Evolutionary conservation across 768 basidiomycete species (phyloP), one percentile per base, ranked within the genome.

Genomic region (Dendrothele bispora): DNA sequence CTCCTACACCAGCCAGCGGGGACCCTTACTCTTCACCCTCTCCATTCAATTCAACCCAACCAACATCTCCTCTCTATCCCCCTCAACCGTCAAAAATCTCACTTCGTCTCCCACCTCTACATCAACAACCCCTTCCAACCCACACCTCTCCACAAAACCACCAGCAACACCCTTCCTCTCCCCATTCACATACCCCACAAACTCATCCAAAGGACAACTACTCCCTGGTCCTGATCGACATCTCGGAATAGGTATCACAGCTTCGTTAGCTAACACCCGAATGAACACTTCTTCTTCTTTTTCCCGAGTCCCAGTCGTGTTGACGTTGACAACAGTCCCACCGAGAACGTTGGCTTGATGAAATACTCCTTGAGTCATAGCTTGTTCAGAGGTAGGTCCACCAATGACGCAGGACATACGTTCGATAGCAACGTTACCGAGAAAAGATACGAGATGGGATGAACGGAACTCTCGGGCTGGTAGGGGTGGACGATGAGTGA

Each of bases 371-470:
- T 37, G 2, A 41, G 52, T 5, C 53, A 29, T 21, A 41, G 43
- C 25, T 43, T 51, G 28, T 48, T 29, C 3, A 45, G 48, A 14
- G 34, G 39, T 15, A 17, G 57, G 35, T 52, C 54, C 2, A 47
- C 58, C 26, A 22, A 40, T 15, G 14, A 52, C 52, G 55, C 74
- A 76, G 2, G 63, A 57, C 8, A 76, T 55, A 3, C 70, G 63
- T 53, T 76, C 74, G 12, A 75, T 56, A 0, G 73, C 70, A 43
- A 74, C 55, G 43, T 72, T 63, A 1, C 72, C 73, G 5, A 66
- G 59, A 59, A 76, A 76, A 5, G 67, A 56, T 15, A 73, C 70
- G 32, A 74, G 55, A 53, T 66, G 63, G 1, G 71, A 70, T 5
- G 71, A 55, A 32, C 70, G 66, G 61, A 74, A 74, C 11, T 60